These are phyloP conservation scores for Saturnispora sanitii DNA, from an alignment of 805 yeast genomes.

Conservation along the genomic window DNA sequence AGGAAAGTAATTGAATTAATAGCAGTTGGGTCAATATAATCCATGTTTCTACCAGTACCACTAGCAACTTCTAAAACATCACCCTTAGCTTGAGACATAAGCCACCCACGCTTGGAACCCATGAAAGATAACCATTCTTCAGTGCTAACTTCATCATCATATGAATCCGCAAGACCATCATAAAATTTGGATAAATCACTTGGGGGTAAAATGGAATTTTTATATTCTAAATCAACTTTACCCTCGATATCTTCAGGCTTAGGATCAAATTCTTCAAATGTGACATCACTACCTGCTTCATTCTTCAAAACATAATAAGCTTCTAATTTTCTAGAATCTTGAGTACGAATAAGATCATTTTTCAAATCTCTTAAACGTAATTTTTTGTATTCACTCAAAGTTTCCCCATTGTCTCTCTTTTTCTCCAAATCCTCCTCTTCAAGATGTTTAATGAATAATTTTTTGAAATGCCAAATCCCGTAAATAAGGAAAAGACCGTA, in stretches of 20 bases:
- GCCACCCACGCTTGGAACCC: constrained; percentile 64
- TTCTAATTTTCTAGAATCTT: constrained; percentile 50
- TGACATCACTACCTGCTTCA: constrained; percentile 13
- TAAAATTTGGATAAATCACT: constrained; percentile 76
- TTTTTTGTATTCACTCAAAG: constrained; percentile 52
- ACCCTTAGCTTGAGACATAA: constrained; percentile 69
- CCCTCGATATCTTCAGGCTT: constrained; percentile 25
- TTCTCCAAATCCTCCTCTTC: constrained; percentile 35
- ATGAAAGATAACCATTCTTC: constrained; percentile 56
- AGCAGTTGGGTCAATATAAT: constrained; percentile 51
- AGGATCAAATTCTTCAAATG: constrained; percentile 24
- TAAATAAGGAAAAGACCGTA: constrained; percentile 47
- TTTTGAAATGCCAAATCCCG: constrained; percentile 58
- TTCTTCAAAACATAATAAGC: constrained; percentile 46
- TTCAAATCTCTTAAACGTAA: constrained; percentile 51
- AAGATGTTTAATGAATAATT: constrained; percentile 53
- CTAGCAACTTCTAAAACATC: constrained; percentile 92
- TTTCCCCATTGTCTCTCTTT: constrained; percentile 26
- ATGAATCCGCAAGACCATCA: constrained; percentile 66
- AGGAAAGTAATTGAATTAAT: constrained; percentile 71
- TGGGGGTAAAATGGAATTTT: constrained; percentile 47
- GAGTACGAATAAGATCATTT: constrained; percentile 49
- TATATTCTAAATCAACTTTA: constrained; percentile 22
- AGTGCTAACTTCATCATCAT: constrained; percentile 70
- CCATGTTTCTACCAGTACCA: constrained; percentile 92